Evolutionary conservation across 257 asterid species (phyloP), one percentile per base, ranked within the genome.

Genomic region (Solanum acaule): DNA sequence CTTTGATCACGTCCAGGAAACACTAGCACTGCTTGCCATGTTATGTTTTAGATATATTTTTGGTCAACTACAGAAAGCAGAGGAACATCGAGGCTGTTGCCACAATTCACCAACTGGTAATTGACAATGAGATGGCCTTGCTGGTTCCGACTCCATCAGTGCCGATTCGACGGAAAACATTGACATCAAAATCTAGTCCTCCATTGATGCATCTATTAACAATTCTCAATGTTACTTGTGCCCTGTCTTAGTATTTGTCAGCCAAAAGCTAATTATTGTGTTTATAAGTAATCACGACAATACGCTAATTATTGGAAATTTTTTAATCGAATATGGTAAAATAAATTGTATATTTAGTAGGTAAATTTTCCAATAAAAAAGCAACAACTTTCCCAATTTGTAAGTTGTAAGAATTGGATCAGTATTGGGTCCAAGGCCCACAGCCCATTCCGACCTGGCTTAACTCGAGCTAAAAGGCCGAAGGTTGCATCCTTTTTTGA

Each of bases 121-220:
- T 29, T 29, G 31, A 29, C 31, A 29, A 29, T 29, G 31, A 29
- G 31, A 29, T 29, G 31, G 18, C 93, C 89, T 13, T 49, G 85
- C 27, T 71, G 75, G 72, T 15, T 33, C 91, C 93, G 3, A 31
- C 38, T 37, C 90, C 90, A 78, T 88, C 34, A 10, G 88, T 88
- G 40, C 86, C 91, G 9, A 91, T 18, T 40, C 4, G 4, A 35
- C 16, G 15, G 31, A 91, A 89, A 23, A 86, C 90, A 25, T 70
- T 68, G 20, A 35, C 67, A 25, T 91, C 93, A 87, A 91, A 63
- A 77, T 89, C 91, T n/a, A 91, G 46, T 65, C 91, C 91, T 38
- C 93, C 89, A 67, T 89, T 89, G 12, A 82, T 49, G 52, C 93
- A 89, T 49, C 84, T 91, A 83, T 91, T 90, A 13, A 91, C 89